Evolutionary conservation across 306 rosid species (phyloP), one percentile per base, ranked within the genome.

Genomic region (Dalbergia cochinchinensis): DNA sequence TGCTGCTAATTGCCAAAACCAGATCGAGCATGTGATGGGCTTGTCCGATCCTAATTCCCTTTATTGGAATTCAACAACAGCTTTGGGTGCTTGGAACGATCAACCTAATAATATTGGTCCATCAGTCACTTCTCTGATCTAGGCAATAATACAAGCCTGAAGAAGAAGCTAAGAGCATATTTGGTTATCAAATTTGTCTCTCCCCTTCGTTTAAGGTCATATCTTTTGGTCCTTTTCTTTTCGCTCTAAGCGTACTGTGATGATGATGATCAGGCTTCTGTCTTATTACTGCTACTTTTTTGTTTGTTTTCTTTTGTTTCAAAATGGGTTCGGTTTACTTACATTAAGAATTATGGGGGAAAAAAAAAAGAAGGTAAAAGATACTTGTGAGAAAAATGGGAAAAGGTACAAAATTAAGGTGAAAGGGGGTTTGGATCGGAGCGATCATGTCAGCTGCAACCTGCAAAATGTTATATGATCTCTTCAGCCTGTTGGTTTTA

Each of bases 391-490:
- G 76, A 60, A 69, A 58, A 63, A 75, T 78, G 69, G 66, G 83
- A 65, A 72, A 67, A 76, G 18, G 41, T 4, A 37, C 61, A 81
- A 77, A 42, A 13, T 15, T 5, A 54, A 5, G 86, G 82, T 77
- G 86, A 74, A 86, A 8, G 3, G 80, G 86, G 77, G 85, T 80
- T 83, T 89, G 92, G 97, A 92, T 92, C 94, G 91, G 94, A 92
- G 94, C 35, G 94, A 86, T 94, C 96, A 91, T 94, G 97, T 94
- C 97, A 87, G 94, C 89, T 71, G 96, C 96, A 92, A 82, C 78
- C 91, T 65, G 92, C 94, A 94, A 84, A 5, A 74, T 50, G 70
- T 74, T 31, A 22, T 77, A 16, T 26, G 31, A 26, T 15, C 74
- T 41, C 76, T 41, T 87, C 86, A 83, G 85, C 86, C 87, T 80